These are phyloP conservation scores for Bisporella sp. DNA, from an alignment of 2,329 filamentous ascomycete genomes.

Conservation along the genomic window DNA sequence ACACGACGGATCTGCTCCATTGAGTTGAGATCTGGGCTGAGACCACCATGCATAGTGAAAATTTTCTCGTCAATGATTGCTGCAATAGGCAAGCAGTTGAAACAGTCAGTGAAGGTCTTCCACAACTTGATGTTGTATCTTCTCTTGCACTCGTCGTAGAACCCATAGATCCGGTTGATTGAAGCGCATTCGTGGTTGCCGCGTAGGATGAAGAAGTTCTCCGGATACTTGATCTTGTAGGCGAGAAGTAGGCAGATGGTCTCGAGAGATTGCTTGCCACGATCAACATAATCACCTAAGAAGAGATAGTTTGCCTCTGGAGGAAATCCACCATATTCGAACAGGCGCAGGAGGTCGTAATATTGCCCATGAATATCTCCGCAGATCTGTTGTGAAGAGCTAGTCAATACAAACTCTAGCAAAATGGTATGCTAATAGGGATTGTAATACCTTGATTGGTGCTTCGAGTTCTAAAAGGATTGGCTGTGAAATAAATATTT, in stretches of 20 bases:
- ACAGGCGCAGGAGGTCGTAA: conserved; percentile 92
- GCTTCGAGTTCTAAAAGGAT: conserved; percentile 96
- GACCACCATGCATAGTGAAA: conserved; percentile 98
- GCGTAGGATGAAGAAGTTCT: conserved; percentile 98
- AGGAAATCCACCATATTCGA: conserved; percentile 97
- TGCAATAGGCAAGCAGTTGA: conserved; percentile 97
- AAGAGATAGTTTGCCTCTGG: conserved; percentile 99
- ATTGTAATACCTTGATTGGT: conserved; percentile 79
- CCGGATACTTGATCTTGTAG: conserved; percentile 99
- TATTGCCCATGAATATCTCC: conserved; percentile 99
- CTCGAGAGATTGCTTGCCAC: conserved; percentile 98
- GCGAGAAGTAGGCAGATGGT: conserved; percentile 94
- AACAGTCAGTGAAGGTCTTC: conserved; percentile 99
- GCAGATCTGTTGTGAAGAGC: conserved; percentile 63
- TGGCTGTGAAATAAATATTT: conserved; percentile 99
- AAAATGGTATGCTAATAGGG: not conserved
- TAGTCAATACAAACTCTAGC: conserved; percentile 7
- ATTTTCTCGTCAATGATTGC: conserved; percentile 99
- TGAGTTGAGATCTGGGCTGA: conserved; percentile 95
- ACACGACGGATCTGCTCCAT: conserved; percentile 99
- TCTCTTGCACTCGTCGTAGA: conserved; percentile 99
- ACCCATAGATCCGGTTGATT: conserved; percentile 98
- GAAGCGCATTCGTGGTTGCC: conserved; percentile 99
- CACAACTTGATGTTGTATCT: conserved; percentile 99
- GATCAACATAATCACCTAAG: conserved; percentile 96